These are phyloP conservation scores for Chaetomium fimeti DNA, from an alignment of 495 filamentous ascomycete genomes.

Conservation along the genomic window DNA sequence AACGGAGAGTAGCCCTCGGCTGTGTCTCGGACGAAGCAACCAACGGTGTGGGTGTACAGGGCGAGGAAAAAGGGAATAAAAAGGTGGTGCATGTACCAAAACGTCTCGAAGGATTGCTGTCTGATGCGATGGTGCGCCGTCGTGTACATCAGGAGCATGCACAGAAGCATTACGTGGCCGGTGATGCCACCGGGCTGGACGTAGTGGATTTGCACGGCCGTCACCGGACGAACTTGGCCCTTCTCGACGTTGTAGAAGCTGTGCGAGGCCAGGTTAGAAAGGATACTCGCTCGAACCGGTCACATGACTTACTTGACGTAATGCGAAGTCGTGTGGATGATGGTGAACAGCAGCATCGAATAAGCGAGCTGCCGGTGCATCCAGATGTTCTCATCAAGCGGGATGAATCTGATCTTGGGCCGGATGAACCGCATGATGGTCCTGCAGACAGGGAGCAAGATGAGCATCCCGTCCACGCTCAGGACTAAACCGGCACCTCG, in stretches of 20 bases:
- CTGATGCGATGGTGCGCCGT: slow-evolving; percentile 91
- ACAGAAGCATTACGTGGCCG: slow-evolving; percentile 95
- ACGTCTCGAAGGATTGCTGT: slow-evolving; percentile 95
- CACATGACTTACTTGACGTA: slow-evolving; percentile 82
- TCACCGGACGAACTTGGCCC: slow-evolving; percentile 72
- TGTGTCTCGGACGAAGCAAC: slow-evolving; percentile 90
- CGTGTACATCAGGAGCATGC: slow-evolving; percentile 98
- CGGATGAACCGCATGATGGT: slow-evolving; percentile 80
- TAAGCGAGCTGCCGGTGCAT: slow-evolving; percentile 97
- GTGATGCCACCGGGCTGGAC: slow-evolving; percentile 86
- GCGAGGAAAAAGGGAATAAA: slow-evolving; percentile 93
- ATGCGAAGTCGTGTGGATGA: slow-evolving; percentile 73
- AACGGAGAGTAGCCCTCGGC: slow-evolving; percentile 74
- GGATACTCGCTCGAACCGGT: background rate
- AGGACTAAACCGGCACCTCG: slow-evolving; percentile 85
- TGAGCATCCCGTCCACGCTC: slow-evolving; percentile 79
- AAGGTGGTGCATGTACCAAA: slow-evolving; percentile 98
- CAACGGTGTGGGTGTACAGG: slow-evolving; percentile 92
- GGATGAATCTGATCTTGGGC: slow-evolving; percentile 83
- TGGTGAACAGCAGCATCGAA: slow-evolving; percentile 75
- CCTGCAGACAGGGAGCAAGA: slow-evolving; percentile 91
- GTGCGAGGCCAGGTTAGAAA: slow-evolving; percentile 30
- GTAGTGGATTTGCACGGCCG: slow-evolving; percentile 93
- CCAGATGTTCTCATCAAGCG: slow-evolving; percentile 93
- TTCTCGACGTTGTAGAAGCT: slow-evolving; percentile 97